Base-by-base conservation (phyloP, 2,329 filamentous ascomycete species). In the Aspergillus ochraceus region DNA sequence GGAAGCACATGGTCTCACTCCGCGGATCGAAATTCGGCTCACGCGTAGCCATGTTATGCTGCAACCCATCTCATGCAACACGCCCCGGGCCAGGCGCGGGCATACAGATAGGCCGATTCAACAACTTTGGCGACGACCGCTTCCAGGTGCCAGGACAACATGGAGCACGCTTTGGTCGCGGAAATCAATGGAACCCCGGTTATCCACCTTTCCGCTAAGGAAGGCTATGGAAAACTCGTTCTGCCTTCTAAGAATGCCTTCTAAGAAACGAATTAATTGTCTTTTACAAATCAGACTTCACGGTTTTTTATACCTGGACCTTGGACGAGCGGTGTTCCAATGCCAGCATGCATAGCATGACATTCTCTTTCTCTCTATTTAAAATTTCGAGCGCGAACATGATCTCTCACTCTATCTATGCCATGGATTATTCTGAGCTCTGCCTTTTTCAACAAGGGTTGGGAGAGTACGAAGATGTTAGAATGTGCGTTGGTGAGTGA, bases 1-100 rank as follows among this genome's bases (percentile, higher is more conserved):
- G 85, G 69, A 98, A 98, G 85, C 95, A 99, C 77, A 99, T 99
- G 95, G 95, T 99, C 9, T 99, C 95, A 58, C 89, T 99, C 52
- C 91, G 95, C 62, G 95, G 95, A 59, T 98, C 95, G 72, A 99
- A 99, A 77, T 99, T 98, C 75, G 95, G 95, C 62, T 99, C 95
- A 60, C 91, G 95, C 59, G 95, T 99, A 63, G 95, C 95, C 32
- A 98, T 99, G 94, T 89, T 99, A 57, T 99, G 96, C 81, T 96
- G 92, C 79, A 98, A 98, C 77, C 94, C 93, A 42, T 92, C 91
- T 52, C 87, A 92, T 67, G 86, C 90, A 55, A 97, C 92, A 68
- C 91, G 93, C 57, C 93, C 94, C 62, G 94, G 93, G 47, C 92
- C 93, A 65, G 90, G 91, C 30, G 85, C 88, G 66, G 90, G 91